These are phyloP conservation scores for Asterochloris sp. DNA, from an alignment of 139 green algal species.

Conservation along the genomic window DNA sequence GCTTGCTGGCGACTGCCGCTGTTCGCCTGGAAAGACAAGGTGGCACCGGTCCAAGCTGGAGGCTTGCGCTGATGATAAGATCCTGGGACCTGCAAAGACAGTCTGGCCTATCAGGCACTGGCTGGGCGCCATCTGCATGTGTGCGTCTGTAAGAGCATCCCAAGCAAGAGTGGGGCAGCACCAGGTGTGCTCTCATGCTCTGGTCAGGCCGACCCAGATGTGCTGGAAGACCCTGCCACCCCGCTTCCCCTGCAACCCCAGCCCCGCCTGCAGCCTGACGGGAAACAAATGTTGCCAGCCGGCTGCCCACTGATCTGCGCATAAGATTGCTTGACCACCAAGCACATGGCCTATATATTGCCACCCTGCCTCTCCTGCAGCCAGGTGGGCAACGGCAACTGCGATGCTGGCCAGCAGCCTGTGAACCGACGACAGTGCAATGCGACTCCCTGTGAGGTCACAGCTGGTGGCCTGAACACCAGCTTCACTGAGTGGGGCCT, in stretches of 20 bases:
- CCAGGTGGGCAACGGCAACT: slow-evolving; percentile 12
- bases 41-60: background rate
- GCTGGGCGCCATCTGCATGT: background rate
- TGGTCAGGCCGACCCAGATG: background rate
- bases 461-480: background rate
- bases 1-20: background rate
- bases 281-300: background rate
- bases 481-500: slow-evolving; percentile 9
- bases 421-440: slow-evolving; percentile 6
- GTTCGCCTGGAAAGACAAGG: background rate
- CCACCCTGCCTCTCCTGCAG: slow-evolving; percentile 1
- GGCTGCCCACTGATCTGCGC: background rate
- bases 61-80: background rate
- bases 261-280: background rate
- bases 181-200: background rate
- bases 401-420: slow-evolving; percentile 6
- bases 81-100: background rate
- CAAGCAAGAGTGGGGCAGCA: too few relatives aligned
- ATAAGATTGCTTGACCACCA: background rate
- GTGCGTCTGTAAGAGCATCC: too few relatives aligned
- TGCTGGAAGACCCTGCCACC: background rate
- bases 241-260: background rate
- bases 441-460: background rate
- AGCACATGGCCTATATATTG: background rate
- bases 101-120: background rate